Evolutionary conservation across 1,139 yeast species (phyloP).

Genomic region (Suhomyces choctaworum): DNA sequence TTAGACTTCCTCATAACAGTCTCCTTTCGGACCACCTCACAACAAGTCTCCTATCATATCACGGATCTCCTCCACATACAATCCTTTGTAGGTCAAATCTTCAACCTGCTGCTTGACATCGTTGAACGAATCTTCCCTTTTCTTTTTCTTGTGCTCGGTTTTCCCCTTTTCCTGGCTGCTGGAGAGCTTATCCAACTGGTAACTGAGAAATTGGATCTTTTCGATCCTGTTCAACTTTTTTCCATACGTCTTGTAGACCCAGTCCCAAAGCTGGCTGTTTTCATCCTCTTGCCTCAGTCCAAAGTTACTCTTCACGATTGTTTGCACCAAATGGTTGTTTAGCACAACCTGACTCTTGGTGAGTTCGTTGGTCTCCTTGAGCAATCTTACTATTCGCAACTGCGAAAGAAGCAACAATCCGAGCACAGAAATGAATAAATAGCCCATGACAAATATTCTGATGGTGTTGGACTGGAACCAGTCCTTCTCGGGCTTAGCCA

Average conservation of each 20-base stretch:
- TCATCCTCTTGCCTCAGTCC: constrained; percentile 2
- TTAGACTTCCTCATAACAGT: too few relatives aligned
- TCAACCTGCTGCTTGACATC: constrained; percentile 19
- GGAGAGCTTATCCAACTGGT: constrained; percentile 15
- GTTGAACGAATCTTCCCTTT: constrained; percentile 1
- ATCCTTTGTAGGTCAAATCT: constrained; percentile 18
- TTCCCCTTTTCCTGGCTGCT: neutral
- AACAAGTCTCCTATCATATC: constrained; percentile 15
- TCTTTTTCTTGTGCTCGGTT: neutral
- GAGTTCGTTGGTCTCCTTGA: constrained; percentile 29
- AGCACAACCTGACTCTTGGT: constrained; percentile 28
- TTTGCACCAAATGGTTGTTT: constrained; percentile 22
- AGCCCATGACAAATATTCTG: constrained; percentile 11
- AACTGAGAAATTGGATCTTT: constrained; percentile 26
- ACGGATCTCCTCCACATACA: constrained; percentile 17
- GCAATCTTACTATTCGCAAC: constrained; percentile 20
- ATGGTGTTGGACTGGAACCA: constrained; percentile 4
- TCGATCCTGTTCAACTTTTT: constrained; percentile 23
- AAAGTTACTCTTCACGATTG: constrained; percentile 4
- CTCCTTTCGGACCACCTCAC: constrained; percentile 1
- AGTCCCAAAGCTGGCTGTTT: constrained; percentile 26
- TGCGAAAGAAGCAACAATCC: constrained; percentile 26
- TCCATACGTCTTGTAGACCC: constrained; percentile 23
- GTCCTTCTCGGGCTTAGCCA: constrained; percentile 4
- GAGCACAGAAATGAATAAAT: constrained; percentile 24